Conservation (phyloP, 108 stramenopile species). For the Seminavis robusta region DNA sequence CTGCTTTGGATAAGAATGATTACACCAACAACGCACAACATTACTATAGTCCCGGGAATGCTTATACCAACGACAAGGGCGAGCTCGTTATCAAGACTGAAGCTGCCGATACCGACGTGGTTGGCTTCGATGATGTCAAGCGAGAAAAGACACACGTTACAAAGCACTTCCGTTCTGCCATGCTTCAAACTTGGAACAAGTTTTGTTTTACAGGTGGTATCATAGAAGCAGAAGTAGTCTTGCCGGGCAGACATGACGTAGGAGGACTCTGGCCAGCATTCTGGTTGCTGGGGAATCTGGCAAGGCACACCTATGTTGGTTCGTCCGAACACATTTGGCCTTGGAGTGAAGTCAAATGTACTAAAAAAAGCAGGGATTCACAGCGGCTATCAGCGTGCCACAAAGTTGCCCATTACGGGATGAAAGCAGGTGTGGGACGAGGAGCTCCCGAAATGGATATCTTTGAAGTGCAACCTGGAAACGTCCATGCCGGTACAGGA, state of each 20-base stretch:
- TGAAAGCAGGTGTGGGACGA: slow-evolving; percentile 74
- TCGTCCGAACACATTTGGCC: slow-evolving; percentile 90
- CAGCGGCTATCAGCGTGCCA: slow-evolving; percentile 81
- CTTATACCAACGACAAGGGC: slow-evolving; percentile 68
- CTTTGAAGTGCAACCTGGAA: slow-evolving; percentile 89
- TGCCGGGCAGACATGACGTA: slow-evolving; percentile 82
- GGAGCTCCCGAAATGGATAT: slow-evolving; percentile 99
- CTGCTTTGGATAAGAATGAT: slow-evolving; percentile 96
- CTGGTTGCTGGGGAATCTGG: slow-evolving; percentile 97
- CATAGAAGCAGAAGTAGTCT: slow-evolving; percentile 78
- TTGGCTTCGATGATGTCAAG: slow-evolving; percentile 81
- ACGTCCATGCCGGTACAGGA: slow-evolving; percentile 54
- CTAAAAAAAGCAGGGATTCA: slow-evolving; percentile 39
- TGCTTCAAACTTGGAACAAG: slow-evolving; percentile 97
- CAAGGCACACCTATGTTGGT: slow-evolving; percentile 93
- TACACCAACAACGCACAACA: slow-evolving; percentile 95
- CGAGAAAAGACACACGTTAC: slow-evolving; percentile 52
- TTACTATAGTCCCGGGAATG: slow-evolving; percentile 83
- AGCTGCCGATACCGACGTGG: slow-evolving; percentile 68
- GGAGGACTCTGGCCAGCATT: slow-evolving; percentile 98
- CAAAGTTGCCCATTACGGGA: slow-evolving; percentile 81
- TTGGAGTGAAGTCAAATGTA: slow-evolving; percentile 67
- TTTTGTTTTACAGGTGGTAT: slow-evolving; percentile 98
- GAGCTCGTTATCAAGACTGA: slow-evolving; percentile 81
- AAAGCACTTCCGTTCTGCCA: slow-evolving; percentile 89